Evolutionary conservation across 495 filamentous ascomycete species (phyloP), one percentile per base, ranked within the genome.

Genomic region (Viridothelium virens): DNA sequence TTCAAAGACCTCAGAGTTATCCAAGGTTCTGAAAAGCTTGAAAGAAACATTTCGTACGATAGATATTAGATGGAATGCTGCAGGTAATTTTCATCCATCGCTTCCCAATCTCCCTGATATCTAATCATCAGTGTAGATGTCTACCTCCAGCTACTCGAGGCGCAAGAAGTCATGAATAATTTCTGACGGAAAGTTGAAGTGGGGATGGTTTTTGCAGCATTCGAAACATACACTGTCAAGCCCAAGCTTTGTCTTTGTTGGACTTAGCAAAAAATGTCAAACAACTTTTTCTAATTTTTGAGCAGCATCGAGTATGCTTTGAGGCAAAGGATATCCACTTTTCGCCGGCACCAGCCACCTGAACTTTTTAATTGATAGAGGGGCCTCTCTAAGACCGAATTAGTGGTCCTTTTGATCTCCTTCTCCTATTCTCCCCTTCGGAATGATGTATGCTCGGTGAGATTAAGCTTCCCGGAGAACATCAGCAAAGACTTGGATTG

Each of bases 61-160:
- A 2, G 65, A 63, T 66, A 0, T 61, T 50, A 44, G 67, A 38
- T 69, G 67, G 67, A 66, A 63, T 47, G 64, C 47, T 66, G 64
- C 67, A 66, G 62, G 62, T 64, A 65, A 1, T 11, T 56, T 14
- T 53, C 5, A 53, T 25, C 1, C n/a, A 56, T 37, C 46, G 56
- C n/a, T 18, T 33, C 31, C 1, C 48, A 59, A 25, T 56, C 38
- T 46, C 31, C 6, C 36, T 61, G 2, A 31, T 31, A 14, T 12
- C 37, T 61, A 11, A 18, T 1, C 63, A 64, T 33, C 18, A 44
- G 31, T 12, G 63, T 10, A 70, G 66, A 66, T 53, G 71, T 73
- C 61, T 74, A 75, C 71, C 67, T 74, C 12, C 66, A 71, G 47
- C 66, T 75, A 16, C 65, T 67, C 33, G 67, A 69, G 38, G 67